phyloP scores from a whole-genome alignment of 768 basidiomycete genomes.

The Hemileccinum rubropunctum region DNA sequence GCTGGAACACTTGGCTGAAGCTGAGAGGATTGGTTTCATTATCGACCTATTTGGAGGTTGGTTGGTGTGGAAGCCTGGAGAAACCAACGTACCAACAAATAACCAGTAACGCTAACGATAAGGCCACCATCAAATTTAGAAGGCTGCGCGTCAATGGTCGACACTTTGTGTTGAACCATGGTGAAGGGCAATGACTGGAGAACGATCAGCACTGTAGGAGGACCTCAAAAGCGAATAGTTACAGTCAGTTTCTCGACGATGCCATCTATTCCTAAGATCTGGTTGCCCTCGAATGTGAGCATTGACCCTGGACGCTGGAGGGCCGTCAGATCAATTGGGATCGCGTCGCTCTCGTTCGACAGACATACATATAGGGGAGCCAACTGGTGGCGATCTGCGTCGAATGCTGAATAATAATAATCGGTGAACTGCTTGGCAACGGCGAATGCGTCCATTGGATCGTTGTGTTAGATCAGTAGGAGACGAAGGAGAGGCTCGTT shows the following conservation, averaged over 20 bases:
- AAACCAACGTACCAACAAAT: constrained; percentile 55
- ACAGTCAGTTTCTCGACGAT: constrained; percentile 80
- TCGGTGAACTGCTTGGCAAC: constrained; percentile 78
- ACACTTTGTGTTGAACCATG: constrained; percentile 76
- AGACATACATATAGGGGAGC: constrained; percentile 72
- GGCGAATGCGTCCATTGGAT: constrained; percentile 68
- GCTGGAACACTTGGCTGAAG: constrained; percentile 93
- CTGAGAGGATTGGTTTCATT: constrained; percentile 74
- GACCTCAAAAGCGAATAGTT: constrained; percentile 9
- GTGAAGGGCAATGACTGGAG: constrained; percentile 72
- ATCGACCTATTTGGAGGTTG: constrained; percentile 59
- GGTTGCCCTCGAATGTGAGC: constrained; percentile 76
- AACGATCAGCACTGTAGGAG: background rate
- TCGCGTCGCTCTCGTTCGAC: constrained; percentile 9
- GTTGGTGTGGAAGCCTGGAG: background rate
- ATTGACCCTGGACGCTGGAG: constrained; percentile 75
- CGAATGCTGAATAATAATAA: constrained; percentile 84
- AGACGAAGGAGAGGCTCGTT: constrained; percentile 1
- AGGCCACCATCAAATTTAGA: constrained; percentile 55
- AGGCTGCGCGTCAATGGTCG: constrained; percentile 87
- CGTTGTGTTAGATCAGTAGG: constrained; percentile 14
- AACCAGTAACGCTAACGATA: constrained; percentile 87
- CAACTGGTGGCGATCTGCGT: constrained; percentile 56
- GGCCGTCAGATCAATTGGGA: constrained; percentile 26
- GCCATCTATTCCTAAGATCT: constrained; percentile 46